Conservation (phyloP, 257 asterid species). For the Agastache rugosa region DNA sequence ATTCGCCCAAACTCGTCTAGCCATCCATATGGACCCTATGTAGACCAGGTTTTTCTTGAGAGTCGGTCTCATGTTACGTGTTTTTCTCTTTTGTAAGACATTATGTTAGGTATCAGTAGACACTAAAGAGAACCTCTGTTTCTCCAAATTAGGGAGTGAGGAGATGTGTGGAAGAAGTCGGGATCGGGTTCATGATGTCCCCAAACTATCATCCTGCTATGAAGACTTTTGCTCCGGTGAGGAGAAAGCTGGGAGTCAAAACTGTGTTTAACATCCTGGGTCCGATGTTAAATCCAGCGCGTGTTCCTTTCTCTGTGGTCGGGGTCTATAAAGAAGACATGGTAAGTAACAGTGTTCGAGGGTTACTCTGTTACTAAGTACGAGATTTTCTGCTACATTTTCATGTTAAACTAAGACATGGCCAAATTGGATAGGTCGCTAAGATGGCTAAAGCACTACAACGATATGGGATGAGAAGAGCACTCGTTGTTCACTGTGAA, state of each 20-base stretch:
- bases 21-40: background rate
- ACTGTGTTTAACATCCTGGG: slow-evolving; percentile 84
- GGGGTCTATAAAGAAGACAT: slow-evolving; percentile 80
- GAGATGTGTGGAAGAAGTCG: slow-evolving; percentile 64
- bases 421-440: slow-evolving; percentile 49
- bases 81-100: background rate
- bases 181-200: slow-evolving; percentile 92
- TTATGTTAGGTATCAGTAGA: background rate
- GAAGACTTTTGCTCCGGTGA: slow-evolving; percentile 78
- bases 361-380: background rate
- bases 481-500: slow-evolving; percentile 80
- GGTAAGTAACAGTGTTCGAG: slow-evolving; percentile 37
- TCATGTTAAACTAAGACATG: background rate
- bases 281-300: slow-evolving; percentile 86
- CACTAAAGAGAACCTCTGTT: background rate
- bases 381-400: background rate
- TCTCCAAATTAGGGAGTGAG: slow-evolving; percentile 56
- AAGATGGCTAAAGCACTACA: slow-evolving; percentile 87
- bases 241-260: slow-evolving; percentile 76
- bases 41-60: background rate
- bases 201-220: slow-evolving; percentile 87
- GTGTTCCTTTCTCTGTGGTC: slow-evolving; percentile 74
- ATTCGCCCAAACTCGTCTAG: background rate
- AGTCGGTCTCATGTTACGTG: background rate
- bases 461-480: slow-evolving; percentile 77